Evolutionary conservation across 2,329 filamentous ascomycete species (phyloP).

Genomic region (Pezicula carpinea): DNA sequence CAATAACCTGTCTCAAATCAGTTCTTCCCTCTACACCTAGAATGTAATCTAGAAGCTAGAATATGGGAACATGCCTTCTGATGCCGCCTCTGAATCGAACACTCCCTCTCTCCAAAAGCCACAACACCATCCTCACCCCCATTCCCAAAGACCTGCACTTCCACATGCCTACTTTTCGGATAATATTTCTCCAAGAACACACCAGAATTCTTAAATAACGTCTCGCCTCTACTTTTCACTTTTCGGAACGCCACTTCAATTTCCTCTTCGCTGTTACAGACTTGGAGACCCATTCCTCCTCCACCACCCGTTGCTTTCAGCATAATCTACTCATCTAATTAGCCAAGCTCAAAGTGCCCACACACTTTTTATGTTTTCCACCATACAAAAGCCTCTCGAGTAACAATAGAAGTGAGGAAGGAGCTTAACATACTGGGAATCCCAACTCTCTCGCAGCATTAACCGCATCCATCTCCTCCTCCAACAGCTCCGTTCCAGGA

Average conservation of each 20-base stretch:
- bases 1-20: not conserved
- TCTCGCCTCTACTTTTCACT: constrained; percentile 33
- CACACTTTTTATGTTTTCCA: not conserved
- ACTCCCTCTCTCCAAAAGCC: constrained; percentile 39
- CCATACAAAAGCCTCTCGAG: too few relatives aligned
- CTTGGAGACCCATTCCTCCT: constrained; percentile 39
- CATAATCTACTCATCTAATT: constrained; percentile 30
- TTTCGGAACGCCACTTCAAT: constrained; percentile 30
- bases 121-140: constrained; percentile 33
- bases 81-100: constrained; percentile 42
- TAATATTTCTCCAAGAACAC: constrained; percentile 45
- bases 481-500: constrained; percentile 30
- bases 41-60: not conserved
- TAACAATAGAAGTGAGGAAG: too few relatives aligned
- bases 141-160: constrained; percentile 43
- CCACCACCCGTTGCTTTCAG: constrained; percentile 43
- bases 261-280: constrained; percentile 28
- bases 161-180: constrained; percentile 36
- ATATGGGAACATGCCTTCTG: constrained; percentile 36
- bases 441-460: constrained; percentile 24
- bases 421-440: constrained; percentile 25
- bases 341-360: not conserved
- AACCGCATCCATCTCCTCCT: constrained; percentile 24
- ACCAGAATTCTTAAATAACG: constrained; percentile 46
- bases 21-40: not conserved